Conservation (phyloP, 169 alveolate species). For the Plasmodium cynomolgi region DNA sequence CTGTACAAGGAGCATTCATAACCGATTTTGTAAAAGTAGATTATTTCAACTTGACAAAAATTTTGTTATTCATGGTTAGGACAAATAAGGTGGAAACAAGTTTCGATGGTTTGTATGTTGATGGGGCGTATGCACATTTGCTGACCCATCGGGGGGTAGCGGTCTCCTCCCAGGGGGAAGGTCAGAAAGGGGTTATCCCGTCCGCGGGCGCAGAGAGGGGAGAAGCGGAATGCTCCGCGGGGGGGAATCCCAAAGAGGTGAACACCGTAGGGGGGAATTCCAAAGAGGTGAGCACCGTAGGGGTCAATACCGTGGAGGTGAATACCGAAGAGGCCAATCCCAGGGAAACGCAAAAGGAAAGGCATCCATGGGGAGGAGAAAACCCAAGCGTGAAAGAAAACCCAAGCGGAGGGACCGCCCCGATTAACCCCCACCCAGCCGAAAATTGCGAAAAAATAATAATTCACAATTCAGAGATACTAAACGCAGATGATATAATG, state of each 20-base stretch:
- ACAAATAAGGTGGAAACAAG: constrained; percentile 26
- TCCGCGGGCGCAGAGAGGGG: not conserved
- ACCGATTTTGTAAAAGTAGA: constrained; percentile 53
- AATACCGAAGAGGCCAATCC: too few relatives aligned
- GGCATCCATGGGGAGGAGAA: not conserved
- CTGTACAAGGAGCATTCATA: constrained; percentile 44
- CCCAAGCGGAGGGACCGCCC: not conserved
- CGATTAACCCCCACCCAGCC: not conserved
- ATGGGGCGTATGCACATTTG: constrained; percentile 1
- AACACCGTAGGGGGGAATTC: too few relatives aligned
- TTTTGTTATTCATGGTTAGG: constrained; percentile 10
- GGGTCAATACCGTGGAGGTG: too few relatives aligned
- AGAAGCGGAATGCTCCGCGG: not conserved
- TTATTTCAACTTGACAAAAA: constrained; percentile 28
- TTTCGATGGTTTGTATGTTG: constrained; percentile 57
- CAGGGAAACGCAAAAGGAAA: not conserved
- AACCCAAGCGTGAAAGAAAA: not conserved
- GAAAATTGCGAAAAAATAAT: constrained; percentile 27
- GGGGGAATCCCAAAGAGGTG: not conserved
- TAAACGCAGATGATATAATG: constrained; percentile 31
- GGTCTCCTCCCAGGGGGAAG: not conserved
- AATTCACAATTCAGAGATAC: constrained; percentile 3
- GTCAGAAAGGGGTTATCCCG: not conserved
- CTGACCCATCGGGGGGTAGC: not conserved
- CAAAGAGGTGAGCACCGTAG: too few relatives aligned